phyloP scores from a whole-genome alignment of 176 grass and related monocot species.

The Avena atlantica region DNA sequence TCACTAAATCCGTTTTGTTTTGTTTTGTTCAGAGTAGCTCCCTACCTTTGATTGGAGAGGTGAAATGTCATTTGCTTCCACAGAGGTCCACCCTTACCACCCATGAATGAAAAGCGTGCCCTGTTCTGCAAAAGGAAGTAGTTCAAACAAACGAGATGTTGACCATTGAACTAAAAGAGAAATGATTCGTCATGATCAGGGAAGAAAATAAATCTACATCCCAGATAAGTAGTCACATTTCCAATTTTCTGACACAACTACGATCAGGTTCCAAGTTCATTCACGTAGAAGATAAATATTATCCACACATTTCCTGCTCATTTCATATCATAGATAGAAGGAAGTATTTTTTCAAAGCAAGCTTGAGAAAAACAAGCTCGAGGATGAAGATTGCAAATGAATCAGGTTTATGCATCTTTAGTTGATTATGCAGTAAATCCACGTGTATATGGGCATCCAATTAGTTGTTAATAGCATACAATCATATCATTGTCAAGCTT shows the following conservation, averaged over 20 bases:
- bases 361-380: background rate
- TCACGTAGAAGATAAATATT: slow-evolving; percentile 23
- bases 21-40: slow-evolving; percentile 40
- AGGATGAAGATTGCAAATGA: background rate
- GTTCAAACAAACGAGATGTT: slow-evolving; percentile 7
- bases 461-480: slow-evolving; percentile 1
- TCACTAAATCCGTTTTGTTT: slow-evolving; percentile 13
- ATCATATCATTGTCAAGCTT: slow-evolving; percentile 1
- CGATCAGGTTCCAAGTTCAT: slow-evolving; percentile 7
- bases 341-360: background rate
- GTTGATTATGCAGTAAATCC: background rate
- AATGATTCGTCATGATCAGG: background rate
- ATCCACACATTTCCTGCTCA: background rate
- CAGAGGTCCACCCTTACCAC: slow-evolving; percentile 84
- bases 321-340: slow-evolving; percentile 5
- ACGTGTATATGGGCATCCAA: background rate
- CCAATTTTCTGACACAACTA: background rate
- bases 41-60: slow-evolving; percentile 66
- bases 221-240: background rate
- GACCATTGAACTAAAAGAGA: background rate
- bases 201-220: slow-evolving; percentile 2
- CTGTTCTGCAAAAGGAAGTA: slow-evolving; percentile 73
- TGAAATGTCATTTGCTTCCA: slow-evolving; percentile 94
- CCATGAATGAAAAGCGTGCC: slow-evolving; percentile 99
- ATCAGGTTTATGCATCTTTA: background rate